These are phyloP conservation scores for Poronia punctata DNA, from an alignment of 495 filamentous ascomycete genomes.

Conservation along the genomic window DNA sequence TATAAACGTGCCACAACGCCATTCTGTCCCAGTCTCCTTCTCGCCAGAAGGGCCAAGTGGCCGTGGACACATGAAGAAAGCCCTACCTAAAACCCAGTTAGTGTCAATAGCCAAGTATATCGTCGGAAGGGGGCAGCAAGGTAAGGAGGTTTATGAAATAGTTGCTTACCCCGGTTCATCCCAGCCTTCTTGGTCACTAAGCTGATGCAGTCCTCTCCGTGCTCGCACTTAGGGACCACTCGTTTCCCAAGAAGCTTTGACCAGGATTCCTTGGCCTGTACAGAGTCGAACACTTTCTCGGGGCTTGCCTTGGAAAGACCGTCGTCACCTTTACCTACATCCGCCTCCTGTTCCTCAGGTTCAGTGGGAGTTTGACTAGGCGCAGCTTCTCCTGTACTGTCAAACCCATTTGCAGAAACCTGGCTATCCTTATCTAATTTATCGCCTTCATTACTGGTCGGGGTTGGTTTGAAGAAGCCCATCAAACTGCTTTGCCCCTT, in stretches of 20 bases:
- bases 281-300: constrained; percentile 55
- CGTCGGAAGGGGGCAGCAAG: not conserved
- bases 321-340: constrained; percentile 1
- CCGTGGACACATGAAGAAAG: constrained; percentile 80
- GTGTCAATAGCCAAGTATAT: not conserved
- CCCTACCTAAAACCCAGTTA: constrained; percentile 45
- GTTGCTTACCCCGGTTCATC: constrained; percentile 55
- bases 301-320: not conserved
- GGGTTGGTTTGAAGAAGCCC: constrained; percentile 74
- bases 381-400: constrained; percentile 13
- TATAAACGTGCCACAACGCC: constrained; percentile 82
- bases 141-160: not conserved
- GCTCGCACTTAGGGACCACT: constrained; percentile 70
- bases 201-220: constrained; percentile 77
- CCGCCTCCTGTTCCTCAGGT: not conserved
- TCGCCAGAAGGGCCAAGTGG: constrained; percentile 76
- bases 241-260: constrained; percentile 74
- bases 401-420: constrained; percentile 5
- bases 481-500: constrained; percentile 68
- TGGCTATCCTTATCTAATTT: not conserved
- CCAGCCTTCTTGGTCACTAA: constrained; percentile 81
- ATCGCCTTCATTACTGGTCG: constrained; percentile 5
- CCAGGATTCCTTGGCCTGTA: constrained; percentile 78
- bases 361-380: not conserved
- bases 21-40: constrained; percentile 75